Base-by-base conservation (phyloP, 1,139 yeast species). In the Blastobotrys malaysiensis region DNA sequence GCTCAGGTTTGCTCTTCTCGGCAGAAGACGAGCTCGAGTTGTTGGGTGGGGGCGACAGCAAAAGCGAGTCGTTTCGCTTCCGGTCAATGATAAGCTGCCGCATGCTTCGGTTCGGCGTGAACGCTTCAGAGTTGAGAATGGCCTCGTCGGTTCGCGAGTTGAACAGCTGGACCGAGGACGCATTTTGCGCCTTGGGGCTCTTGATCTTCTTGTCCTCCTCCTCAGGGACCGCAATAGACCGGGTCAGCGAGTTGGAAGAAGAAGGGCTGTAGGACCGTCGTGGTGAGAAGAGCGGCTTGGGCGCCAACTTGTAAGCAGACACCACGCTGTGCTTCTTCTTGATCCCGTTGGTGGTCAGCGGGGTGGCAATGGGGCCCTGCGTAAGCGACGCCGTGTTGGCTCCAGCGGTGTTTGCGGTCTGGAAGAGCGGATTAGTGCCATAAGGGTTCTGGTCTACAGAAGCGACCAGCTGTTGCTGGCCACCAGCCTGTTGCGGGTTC, bases 41-140 rank as follows among this genome's bases (percentile, higher is more conserved):
- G 16, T 20, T 24, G 6, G n/a, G 44, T 49, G 49, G 52, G 27
- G 48, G 50, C 14, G 36, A 48, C 20, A 36, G 53, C 45, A 48
- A 47, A n/a, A 21, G 18, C 11, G 47, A 18, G 5, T 53, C 56
- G 14, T 48, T 50, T 26, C 63, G 74, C 64, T 66, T 65, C 14
- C 78, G 79, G 55, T 82, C 82, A 57, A 85, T 78, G 6, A 82
- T 77, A 54, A 86, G 73, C 57, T 79, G 78, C 51, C 83, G 81
- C 58, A 83, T 77, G 55, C 78, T 80, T 45, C 76, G 73, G 52
- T 81, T 80, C 24, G 90, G 90, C 3, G 86, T 79, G 67, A 87
- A 87, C 5, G 87, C 83, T 53, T 82, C 87, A n/a, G 88, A 81
- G 1, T 86, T 75, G 57, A 86, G 69, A 55, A 88, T 84, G 2